These are phyloP conservation scores for Vanderwaltozyma verrucispora DNA, from an alignment of 805 yeast species.

Conservation along the genomic window DNA sequence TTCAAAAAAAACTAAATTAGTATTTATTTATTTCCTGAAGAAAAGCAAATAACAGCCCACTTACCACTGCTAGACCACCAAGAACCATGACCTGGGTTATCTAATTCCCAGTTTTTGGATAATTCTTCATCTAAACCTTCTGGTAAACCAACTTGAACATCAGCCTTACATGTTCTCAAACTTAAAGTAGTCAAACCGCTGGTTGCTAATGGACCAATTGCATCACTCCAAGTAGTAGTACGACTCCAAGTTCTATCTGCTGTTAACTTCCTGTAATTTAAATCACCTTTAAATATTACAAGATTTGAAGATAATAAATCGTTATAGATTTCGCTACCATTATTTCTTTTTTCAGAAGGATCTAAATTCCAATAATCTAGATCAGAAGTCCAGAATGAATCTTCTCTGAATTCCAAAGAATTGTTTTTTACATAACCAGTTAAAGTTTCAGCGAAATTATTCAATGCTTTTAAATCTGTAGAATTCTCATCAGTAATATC, in stretches of 20 bases:
- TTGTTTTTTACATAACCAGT: constrained; percentile 37
- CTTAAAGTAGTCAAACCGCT: constrained; percentile 59
- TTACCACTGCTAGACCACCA: constrained; percentile 86
- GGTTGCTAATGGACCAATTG: constrained; percentile 58
- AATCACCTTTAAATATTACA: constrained; percentile 86
- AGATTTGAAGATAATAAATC: constrained; percentile 56
- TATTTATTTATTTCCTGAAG: constrained; percentile 1
- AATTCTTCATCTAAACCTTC: constrained; percentile 65
- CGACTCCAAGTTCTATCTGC: constrained; percentile 86
- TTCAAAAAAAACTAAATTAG: too few relatives aligned
- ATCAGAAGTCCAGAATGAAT: constrained; percentile 82
- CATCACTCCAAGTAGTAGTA: constrained; percentile 60
- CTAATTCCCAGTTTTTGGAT: constrained; percentile 44
- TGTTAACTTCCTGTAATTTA: constrained; percentile 88
- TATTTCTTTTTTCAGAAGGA: constrained; percentile 37
- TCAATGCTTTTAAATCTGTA: constrained; percentile 33
- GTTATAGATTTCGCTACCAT: constrained; percentile 49
- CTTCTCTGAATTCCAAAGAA: constrained; percentile 40
- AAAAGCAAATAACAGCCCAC: constrained; percentile 78
- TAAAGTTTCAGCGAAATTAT: constrained; percentile 38
- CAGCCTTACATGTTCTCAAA: constrained; percentile 92
- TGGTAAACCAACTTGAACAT: constrained; percentile 78
- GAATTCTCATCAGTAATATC: constrained; percentile 17
- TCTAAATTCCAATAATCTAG: constrained; percentile 64
- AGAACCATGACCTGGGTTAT: constrained; percentile 54